These are phyloP conservation scores for Flagelloscypha sp. DNA, from an alignment of 768 basidiomycete species.

Conservation along the genomic window DNA sequence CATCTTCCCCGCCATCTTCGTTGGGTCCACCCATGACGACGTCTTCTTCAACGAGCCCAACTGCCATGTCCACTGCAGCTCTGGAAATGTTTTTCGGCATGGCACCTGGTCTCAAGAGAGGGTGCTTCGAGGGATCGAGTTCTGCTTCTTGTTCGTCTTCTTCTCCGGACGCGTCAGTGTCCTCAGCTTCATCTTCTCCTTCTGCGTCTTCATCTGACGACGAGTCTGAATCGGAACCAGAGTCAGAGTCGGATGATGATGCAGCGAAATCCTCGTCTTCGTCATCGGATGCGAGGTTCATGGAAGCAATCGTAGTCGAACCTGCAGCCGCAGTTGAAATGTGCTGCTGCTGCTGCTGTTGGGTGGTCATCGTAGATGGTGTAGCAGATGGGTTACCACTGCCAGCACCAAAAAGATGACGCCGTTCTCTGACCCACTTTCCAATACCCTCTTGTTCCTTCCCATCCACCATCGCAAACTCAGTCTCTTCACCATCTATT, in stretches of 20 bases:
- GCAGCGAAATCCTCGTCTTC: slow-evolving; percentile 22
- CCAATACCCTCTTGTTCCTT: slow-evolving; percentile 57
- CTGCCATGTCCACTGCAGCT: slow-evolving; percentile 56
- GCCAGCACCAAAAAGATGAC: slow-evolving; percentile 42
- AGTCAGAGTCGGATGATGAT: slow-evolving; percentile 20
- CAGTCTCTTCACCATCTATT: slow-evolving; percentile 47
- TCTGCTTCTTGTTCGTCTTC: slow-evolving; percentile 35
- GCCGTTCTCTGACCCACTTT: slow-evolving; percentile 55
- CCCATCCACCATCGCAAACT: slow-evolving; percentile 67
- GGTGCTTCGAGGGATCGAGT: slow-evolving; percentile 50
- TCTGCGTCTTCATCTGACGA: slow-evolving; percentile 16
- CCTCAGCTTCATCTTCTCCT: slow-evolving; percentile 40
- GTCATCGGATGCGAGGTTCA: slow-evolving; percentile 27
- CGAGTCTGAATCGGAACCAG: slow-evolving; percentile 24
- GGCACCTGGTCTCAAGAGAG: slow-evolving; percentile 55
- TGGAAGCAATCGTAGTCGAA: slow-evolving; percentile 13
- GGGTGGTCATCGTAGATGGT: slow-evolving; percentile 2
- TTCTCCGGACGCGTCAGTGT: slow-evolving; percentile 31
- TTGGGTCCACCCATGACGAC: slow-evolving; percentile 23
- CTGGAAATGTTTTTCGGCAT: slow-evolving; percentile 58
- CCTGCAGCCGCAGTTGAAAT: slow-evolving; percentile 8
- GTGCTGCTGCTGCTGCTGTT: slow-evolving; percentile 6
- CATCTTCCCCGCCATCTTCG: slow-evolving; percentile 30
- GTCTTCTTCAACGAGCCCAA: slow-evolving; percentile 52
- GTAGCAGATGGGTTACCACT: not conserved